Conservation (phyloP, 78 protist genomes). For the Chrysochromulina parva region DNA sequence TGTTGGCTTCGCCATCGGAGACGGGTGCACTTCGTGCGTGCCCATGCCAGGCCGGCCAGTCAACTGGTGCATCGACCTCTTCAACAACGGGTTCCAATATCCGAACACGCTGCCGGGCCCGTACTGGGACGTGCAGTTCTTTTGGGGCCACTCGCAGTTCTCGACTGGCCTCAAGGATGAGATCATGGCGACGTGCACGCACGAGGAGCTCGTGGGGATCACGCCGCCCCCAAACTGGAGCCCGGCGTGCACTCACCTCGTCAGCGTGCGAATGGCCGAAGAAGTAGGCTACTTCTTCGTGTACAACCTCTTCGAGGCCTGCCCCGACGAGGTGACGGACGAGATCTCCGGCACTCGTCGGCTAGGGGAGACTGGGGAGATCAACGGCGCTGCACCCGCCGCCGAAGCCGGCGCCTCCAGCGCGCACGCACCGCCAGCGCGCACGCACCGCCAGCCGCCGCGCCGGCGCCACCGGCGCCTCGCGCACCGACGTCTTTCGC, state of each 20-base stretch:
- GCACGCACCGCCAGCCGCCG: no score
- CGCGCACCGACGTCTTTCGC: neutral
- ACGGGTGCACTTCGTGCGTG: neutral
- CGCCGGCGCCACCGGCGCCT: no score
- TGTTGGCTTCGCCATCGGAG: neutral
- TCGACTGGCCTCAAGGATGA: neutral
- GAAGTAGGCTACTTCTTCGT: neutral
- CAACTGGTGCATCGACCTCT: neutral
- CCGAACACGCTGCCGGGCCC: neutral
- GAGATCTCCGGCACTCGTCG: no score
- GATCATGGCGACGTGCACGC: neutral
- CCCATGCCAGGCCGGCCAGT: neutral
- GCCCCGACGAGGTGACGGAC: neutral
- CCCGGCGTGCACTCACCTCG: neutral
- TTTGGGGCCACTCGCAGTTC: neutral
- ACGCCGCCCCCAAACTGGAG: neutral
- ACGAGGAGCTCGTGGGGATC: neutral
- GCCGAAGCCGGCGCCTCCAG: no score
- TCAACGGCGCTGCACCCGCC: no score
- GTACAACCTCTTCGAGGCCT: conserved; percentile 2
- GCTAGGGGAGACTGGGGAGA: no score
- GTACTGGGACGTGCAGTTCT: neutral
- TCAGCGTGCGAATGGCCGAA: neutral
- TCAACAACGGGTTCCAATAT: neutral
- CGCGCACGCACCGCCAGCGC: no score